A percentile compares a stretch with the other conserved stretches of the same genome.
These are phyloP conservation scores for Ustilaginoidea virens DNA, from an alignment of 2,329 filamentous ascomycete species.

Conservation along the genomic window DNA sequence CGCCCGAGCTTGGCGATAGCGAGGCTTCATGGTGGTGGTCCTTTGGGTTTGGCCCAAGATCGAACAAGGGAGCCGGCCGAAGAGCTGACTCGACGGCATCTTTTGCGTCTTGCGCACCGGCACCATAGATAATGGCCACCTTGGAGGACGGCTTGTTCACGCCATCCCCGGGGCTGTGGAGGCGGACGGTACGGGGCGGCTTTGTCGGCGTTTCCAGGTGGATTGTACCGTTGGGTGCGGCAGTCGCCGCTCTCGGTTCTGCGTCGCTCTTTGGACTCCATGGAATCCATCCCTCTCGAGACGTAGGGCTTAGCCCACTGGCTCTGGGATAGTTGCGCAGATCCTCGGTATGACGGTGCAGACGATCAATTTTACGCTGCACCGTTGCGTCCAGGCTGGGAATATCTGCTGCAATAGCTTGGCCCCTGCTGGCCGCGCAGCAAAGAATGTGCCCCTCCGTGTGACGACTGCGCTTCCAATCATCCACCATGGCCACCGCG, in stretches of 20 bases:
- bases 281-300: no score
- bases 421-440: conserved; percentile 9
- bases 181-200: not conserved
- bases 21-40: no score
- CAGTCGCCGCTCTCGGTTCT: conserved; percentile 4
- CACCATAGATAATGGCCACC: no score
- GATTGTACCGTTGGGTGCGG: not conserved
- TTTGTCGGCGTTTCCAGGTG: conserved; percentile 1
- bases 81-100: no score
- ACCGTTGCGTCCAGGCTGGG: conserved; percentile 7
- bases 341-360: conserved; percentile 18
- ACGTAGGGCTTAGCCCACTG: no score
- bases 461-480: no score
- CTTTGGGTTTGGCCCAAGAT: no score
- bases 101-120: no score
- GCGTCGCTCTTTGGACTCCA: no score
- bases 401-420: not conserved
- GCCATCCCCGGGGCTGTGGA: not conserved
- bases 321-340: conserved; percentile 19
- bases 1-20: no score
- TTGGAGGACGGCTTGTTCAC: not conserved
- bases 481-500: conserved; percentile 11
- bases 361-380: conserved; percentile 11
- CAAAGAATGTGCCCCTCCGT: conserved; percentile 16
- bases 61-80: no score